A percentile compares a stretch with the other conserved stretches of the same genome.
phyloP scores from a whole-genome alignment of 2,329 filamentous ascomycete genomes.

The Sporothrix dimorphospora region DNA sequence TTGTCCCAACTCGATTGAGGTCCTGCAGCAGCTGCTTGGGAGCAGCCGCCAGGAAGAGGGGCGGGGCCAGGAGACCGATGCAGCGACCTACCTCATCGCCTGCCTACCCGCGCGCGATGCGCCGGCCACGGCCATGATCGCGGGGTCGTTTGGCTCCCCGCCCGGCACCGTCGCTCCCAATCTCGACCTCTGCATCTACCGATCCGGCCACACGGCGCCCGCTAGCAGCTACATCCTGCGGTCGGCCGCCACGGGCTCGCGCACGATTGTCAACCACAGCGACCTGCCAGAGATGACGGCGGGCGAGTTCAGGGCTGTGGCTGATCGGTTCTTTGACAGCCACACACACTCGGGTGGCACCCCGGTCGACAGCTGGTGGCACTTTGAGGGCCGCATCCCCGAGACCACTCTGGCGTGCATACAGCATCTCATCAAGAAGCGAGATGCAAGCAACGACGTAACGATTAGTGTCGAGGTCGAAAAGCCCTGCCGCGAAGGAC shows the following conservation, averaged over 20 bases:
- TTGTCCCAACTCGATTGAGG: slow-evolving; percentile 71
- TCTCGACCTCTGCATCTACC: slow-evolving; percentile 62
- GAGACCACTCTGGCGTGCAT: slow-evolving; percentile 64
- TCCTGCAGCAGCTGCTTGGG: slow-evolving; percentile 64
- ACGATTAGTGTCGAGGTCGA: slow-evolving; percentile 71
- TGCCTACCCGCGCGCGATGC: slow-evolving; percentile 59
- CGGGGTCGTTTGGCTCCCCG: background rate
- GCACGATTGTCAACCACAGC: slow-evolving; percentile 73
- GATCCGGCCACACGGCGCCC: slow-evolving; percentile 56
- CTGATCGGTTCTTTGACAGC: slow-evolving; percentile 42
- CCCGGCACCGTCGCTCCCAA: slow-evolving; percentile 44
- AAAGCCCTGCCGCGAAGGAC: slow-evolving; percentile 65
- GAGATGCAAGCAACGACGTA: background rate
- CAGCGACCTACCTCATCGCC: slow-evolving; percentile 51
- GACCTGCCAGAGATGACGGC: slow-evolving; percentile 68
- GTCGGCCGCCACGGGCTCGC: slow-evolving; percentile 59
- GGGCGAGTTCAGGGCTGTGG: slow-evolving; percentile 59
- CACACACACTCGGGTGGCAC: slow-evolving; percentile 38
- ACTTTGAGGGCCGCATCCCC: slow-evolving; percentile 74
- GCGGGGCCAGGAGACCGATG: background rate
- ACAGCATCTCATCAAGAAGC: slow-evolving; percentile 48
- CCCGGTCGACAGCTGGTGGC: slow-evolving; percentile 58
- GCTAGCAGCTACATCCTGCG: slow-evolving; percentile 72
- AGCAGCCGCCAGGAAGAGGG: background rate
- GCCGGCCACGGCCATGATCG: slow-evolving; percentile 19